phyloP scores from a whole-genome alignment of 2,329 filamentous ascomycete genomes.

The Chrysoporthe puriensis region DNA sequence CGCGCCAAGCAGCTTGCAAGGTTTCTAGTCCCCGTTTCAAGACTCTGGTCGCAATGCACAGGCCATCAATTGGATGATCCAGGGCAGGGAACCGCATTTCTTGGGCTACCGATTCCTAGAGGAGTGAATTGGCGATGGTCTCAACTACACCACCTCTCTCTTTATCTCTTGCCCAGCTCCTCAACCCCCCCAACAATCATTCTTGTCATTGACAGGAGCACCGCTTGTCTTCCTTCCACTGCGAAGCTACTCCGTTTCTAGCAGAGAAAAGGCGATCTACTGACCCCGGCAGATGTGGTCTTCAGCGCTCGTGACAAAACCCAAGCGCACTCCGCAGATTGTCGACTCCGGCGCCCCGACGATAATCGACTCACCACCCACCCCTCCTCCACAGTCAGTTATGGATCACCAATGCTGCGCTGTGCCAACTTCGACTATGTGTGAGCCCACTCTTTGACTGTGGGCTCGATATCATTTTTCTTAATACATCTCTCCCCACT shows the following conservation, averaged over 20 bases:
- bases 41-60: neutral
- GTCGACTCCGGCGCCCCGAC: slow-evolving; percentile 12
- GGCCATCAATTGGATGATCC: slow-evolving; percentile 13
- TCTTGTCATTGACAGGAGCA: slow-evolving; percentile 1
- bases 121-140: slow-evolving; percentile 6
- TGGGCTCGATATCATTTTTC: slow-evolving; percentile 25
- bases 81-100: slow-evolving; percentile 8
- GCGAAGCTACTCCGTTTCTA: neutral
- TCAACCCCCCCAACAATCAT: neutral
- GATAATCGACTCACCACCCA: slow-evolving; percentile 29
- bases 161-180: neutral
- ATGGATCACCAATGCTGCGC: slow-evolving; percentile 39
- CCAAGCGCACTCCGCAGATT: slow-evolving; percentile 15
- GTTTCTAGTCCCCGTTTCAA: neutral
- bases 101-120: slow-evolving; percentile 6
- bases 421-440: slow-evolving; percentile 34
- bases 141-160: slow-evolving; percentile 11
- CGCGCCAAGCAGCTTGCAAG: slow-evolving; percentile 1
- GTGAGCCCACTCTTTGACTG: slow-evolving; percentile 38
- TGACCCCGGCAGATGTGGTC: slow-evolving; percentile 25
- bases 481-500: neutral
- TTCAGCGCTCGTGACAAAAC: slow-evolving; percentile 17
- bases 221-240: neutral
- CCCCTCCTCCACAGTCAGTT: slow-evolving; percentile 32
- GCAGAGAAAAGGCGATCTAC: neutral